These are phyloP conservation scores for Pistacia atlantica DNA, from an alignment of 345 rosid species.

Conservation along the genomic window DNA sequence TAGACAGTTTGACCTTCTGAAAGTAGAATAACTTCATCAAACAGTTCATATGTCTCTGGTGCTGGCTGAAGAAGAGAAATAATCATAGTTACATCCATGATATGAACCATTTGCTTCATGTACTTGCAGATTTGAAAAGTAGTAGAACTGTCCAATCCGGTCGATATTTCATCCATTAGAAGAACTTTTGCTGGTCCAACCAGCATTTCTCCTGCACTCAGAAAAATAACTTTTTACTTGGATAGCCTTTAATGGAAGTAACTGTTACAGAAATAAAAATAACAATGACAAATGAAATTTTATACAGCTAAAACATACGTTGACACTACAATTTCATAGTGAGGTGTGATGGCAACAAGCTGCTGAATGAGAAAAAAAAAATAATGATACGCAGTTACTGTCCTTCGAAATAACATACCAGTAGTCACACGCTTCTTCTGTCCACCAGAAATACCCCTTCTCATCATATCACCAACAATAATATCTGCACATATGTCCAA, in stretches of 20 bases:
- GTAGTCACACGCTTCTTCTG: constrained; percentile 84
- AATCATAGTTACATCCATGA: constrained; percentile 58
- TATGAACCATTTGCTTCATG: constrained; percentile 71
- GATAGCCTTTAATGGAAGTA: background rate
- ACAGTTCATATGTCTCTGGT: constrained; percentile 75
- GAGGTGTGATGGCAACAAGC: background rate
- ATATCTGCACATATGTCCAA: constrained; percentile 78
- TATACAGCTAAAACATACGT: too few relatives aligned
- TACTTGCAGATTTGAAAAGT: constrained; percentile 73
- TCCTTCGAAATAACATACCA: constrained; percentile 34
- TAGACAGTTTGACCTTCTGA: constrained; percentile 71
- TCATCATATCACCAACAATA: constrained; percentile 75
- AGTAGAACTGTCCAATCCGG: constrained; percentile 89
- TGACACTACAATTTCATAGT: too few relatives aligned
- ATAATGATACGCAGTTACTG: too few relatives aligned
- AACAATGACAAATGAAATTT: background rate
- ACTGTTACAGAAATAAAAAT: too few relatives aligned
- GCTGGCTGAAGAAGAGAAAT: constrained; percentile 88
- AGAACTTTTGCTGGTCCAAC: constrained; percentile 90
- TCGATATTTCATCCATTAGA: constrained; percentile 94
- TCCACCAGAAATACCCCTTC: constrained; percentile 89
- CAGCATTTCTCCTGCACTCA: constrained; percentile 83
- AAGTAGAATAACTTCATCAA: constrained; percentile 71
- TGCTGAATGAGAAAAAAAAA: too few relatives aligned
- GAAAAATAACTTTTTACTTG: too few relatives aligned